Evolutionary conservation across 495 filamentous ascomycete genomes (phyloP).

Genomic region (Tuber brumale): DNA sequence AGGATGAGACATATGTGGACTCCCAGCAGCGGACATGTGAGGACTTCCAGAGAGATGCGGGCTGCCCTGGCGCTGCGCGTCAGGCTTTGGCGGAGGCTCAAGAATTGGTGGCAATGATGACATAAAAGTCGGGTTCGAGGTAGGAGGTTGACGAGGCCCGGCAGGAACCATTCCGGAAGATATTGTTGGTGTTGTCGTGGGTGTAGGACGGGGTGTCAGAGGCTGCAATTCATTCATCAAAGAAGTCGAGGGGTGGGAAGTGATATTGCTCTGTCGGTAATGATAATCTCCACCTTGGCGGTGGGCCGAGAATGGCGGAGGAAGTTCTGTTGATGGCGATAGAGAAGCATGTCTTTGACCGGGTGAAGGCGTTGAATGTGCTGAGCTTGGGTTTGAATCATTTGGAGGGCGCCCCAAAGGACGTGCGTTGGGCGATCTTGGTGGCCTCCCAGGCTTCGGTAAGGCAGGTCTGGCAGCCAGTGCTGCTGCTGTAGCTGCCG

Average conservation of each 20-base stretch:
- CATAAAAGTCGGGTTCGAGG: conserved; percentile 59
- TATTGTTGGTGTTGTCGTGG: conserved; percentile 56
- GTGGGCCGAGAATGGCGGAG: conserved; percentile 65
- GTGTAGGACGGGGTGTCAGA: conserved; percentile 63
- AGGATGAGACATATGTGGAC: conserved; percentile 38
- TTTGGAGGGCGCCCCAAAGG: conserved; percentile 45
- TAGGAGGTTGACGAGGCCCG: conserved; percentile 49
- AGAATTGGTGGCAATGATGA: conserved; percentile 68
- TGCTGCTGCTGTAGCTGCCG: conserved; percentile 76
- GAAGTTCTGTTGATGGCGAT: conserved; percentile 71
- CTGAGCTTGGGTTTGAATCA: conserved; percentile 74
- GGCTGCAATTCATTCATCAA: conserved; percentile 73
- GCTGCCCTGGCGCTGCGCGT: conserved; percentile 43
- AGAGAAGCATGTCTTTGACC: conserved; percentile 66
- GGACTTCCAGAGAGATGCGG: conserved; percentile 36
- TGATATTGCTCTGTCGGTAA: conserved; percentile 56
- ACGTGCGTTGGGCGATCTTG: conserved; percentile 62
- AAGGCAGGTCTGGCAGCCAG: conserved; percentile 57
- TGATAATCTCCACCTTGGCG: conserved; percentile 58
- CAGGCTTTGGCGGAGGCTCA: conserved; percentile 76
- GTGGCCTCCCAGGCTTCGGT: conserved; percentile 51
- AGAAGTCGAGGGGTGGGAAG: conserved; percentile 67
- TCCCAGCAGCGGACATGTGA: conserved; percentile 13
- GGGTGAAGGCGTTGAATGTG: conserved; percentile 78
- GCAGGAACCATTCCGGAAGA: conserved; percentile 50